Conservation (phyloP, 768 basidiomycete genomes). For the Auricularia auricula-judae region DNA sequence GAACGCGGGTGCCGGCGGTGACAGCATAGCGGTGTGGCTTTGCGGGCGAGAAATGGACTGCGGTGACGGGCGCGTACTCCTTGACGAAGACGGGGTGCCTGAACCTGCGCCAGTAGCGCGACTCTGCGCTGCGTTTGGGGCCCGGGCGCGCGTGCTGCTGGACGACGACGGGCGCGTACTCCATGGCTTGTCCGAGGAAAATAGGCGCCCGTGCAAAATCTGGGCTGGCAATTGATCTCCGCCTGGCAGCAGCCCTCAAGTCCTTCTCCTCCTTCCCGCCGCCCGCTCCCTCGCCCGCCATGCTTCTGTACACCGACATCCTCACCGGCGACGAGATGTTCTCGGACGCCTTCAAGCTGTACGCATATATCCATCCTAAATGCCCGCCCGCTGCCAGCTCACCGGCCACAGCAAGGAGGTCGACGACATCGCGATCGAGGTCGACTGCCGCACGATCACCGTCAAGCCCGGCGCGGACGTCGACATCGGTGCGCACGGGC, state of each 20-base stretch:
- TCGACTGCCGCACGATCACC: slow-evolving; percentile 64
- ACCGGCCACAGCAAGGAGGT: slow-evolving; percentile 50
- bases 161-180: slow-evolving; percentile 70
- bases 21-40: slow-evolving; percentile 93
- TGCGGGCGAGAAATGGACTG: slow-evolving; percentile 79
- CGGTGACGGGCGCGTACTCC: slow-evolving; percentile 93
- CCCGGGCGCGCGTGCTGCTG: slow-evolving; percentile 43
- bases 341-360: slow-evolving; percentile 89
- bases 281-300: slow-evolving; percentile 21
- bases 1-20: slow-evolving; percentile 84
- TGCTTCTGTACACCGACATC: slow-evolving; percentile 69
- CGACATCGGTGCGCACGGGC: slow-evolving; percentile 61
- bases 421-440: slow-evolving; percentile 75
- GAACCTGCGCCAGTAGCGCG: slow-evolving; percentile 79
- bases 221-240: neutral
- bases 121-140: slow-evolving; percentile 59
- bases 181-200: slow-evolving; percentile 33
- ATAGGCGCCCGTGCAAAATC: slow-evolving; percentile 3
- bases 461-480: slow-evolving; percentile 69
- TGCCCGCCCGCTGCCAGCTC: neutral
- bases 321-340: slow-evolving; percentile 83
- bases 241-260: neutral
- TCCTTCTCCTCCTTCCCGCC: neutral
- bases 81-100: slow-evolving; percentile 90
- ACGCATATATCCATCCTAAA: slow-evolving; percentile 17